A percentile compares a stretch with the other conserved stretches of the same genome.
phyloP scores from a whole-genome alignment of 768 basidiomycete species.

The Phaeolepiota aurea region DNA sequence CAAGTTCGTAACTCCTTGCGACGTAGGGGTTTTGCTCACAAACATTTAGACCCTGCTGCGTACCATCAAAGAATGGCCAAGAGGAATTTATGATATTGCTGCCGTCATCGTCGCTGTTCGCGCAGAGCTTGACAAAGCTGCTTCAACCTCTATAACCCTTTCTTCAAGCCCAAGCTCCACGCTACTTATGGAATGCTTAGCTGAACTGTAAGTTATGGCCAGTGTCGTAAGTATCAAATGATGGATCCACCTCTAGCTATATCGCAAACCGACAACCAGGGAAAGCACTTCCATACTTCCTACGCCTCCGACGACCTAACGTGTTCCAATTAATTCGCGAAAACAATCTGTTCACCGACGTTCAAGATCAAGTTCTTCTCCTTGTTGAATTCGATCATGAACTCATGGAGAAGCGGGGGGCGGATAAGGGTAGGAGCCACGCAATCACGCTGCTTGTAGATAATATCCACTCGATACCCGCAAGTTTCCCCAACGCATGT shows the following conservation, averaged over 20 bases:
- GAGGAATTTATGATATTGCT: constrained; percentile 79
- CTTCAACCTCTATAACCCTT: constrained; percentile 40
- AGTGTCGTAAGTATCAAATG: too few relatives aligned
- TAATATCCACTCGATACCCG: constrained; percentile 94
- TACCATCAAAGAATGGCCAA: constrained; percentile 86
- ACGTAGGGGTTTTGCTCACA: not conserved
- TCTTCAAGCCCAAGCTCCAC: constrained; percentile 36
- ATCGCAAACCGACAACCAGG: constrained; percentile 85
- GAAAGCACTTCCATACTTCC: constrained; percentile 86
- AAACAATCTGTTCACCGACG: constrained; percentile 88
- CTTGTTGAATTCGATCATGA: constrained; percentile 95
- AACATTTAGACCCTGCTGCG: constrained; percentile 53
- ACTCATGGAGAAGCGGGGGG: constrained; percentile 52
- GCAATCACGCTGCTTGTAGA: constrained; percentile 87
- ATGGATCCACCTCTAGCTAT: too few relatives aligned
- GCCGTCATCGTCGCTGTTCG: constrained; percentile 88
- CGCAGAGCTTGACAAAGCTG: constrained; percentile 62
- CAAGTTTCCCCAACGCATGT: constrained; percentile 25
- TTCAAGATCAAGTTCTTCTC: constrained; percentile 87
- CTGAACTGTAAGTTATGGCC: constrained; percentile 60
- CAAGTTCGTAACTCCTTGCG: constrained; percentile 33
- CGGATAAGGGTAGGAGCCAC: constrained; percentile 43
- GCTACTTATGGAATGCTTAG: constrained; percentile 88
- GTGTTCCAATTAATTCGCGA: constrained; percentile 94
- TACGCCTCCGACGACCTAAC: constrained; percentile 77